Evolutionary conservation across 352 stramenopile genomes (phyloP).

Genomic region (Pythium chondricola): DNA sequence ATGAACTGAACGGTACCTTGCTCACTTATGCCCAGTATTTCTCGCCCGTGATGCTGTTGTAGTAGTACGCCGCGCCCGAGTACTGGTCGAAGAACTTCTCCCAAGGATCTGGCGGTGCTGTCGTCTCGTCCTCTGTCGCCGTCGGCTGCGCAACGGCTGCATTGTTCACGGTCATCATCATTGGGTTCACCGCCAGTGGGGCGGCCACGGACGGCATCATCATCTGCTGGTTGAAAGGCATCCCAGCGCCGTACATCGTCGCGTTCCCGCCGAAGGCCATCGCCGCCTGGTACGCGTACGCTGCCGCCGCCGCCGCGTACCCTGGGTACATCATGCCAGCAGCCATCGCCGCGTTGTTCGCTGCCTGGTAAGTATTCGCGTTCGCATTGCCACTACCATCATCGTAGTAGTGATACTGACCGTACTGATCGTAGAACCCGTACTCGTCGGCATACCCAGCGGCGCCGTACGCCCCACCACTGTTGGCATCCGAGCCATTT

Average conservation of each 20-base stretch:
- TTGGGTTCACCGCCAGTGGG: constrained; percentile 23
- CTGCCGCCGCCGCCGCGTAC: constrained; percentile 30
- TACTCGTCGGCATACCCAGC: constrained; percentile 61
- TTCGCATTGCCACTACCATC: constrained; percentile 18
- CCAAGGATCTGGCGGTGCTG: constrained; percentile 57
- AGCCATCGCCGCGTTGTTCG: constrained; percentile 15
- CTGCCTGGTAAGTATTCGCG: constrained; percentile 17
- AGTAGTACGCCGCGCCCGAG: constrained; percentile 81
- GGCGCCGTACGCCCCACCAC: constrained; percentile 30
- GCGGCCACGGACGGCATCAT: constrained; percentile 31
- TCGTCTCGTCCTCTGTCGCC: neutral
- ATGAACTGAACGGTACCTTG: constrained; percentile 7
- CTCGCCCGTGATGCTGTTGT: constrained; percentile 85
- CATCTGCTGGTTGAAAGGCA: constrained; percentile 38
- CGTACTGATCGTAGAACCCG: constrained; percentile 75
- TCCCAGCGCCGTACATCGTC: constrained; percentile 41
- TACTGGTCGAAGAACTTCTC: constrained; percentile 86
- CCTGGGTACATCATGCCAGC: constrained; percentile 38
- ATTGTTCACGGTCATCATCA: constrained; percentile 21
- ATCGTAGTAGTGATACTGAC: constrained; percentile 83
- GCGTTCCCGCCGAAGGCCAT: constrained; percentile 33
- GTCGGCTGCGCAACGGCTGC: neutral
- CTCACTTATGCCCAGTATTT: constrained; percentile 63
- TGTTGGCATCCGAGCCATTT: constrained; percentile 17
- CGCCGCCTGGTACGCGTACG: constrained; percentile 57